A percentile compares a stretch with the other conserved stretches of the same genome.
Evolutionary conservation across 805 yeast species (phyloP).

Genomic region (Wickerhamiella qilinensis): DNA sequence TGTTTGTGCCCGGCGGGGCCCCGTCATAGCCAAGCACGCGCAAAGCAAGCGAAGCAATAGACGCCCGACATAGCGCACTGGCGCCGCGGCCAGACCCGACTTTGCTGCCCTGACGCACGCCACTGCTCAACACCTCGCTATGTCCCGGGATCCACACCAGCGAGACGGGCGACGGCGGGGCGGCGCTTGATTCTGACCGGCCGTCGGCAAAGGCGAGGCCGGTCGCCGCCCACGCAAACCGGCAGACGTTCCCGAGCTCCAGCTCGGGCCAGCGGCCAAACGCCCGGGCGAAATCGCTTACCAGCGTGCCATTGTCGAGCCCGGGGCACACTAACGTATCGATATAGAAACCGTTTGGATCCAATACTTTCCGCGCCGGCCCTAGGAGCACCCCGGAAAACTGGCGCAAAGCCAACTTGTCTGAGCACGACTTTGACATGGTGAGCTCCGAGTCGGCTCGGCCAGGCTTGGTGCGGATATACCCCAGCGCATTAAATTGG

Average conservation of each 20-base stretch:
- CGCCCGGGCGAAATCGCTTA: slow-evolving; percentile 16
- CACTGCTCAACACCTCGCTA: slow-evolving; percentile 13
- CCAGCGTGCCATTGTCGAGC: neutral
- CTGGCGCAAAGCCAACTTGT: slow-evolving; percentile 58
- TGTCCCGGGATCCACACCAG: slow-evolving; percentile 9
- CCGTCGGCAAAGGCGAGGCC: slow-evolving; percentile 6
- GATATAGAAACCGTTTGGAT: slow-evolving; percentile 15
- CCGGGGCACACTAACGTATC: slow-evolving; percentile 18
- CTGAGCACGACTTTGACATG: slow-evolving; percentile 75
- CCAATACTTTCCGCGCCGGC: slow-evolving; percentile 14
- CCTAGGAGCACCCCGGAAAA: slow-evolving; percentile 21
- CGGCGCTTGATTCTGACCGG: slow-evolving; percentile 4
- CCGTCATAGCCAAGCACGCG: too few relatives aligned
- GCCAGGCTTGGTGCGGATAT: slow-evolving; percentile 87
- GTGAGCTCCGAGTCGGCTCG: slow-evolving; percentile 59
- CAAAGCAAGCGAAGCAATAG: too few relatives aligned
- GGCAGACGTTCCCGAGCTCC: neutral
- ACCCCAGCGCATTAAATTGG: slow-evolving; percentile 27
- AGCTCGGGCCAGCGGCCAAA: slow-evolving; percentile 14
- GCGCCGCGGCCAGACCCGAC: slow-evolving; percentile 4
- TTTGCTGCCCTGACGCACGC: slow-evolving; percentile 13
- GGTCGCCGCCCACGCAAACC: slow-evolving; percentile 7
- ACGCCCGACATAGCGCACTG: slow-evolving; percentile 8
- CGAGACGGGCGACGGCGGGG: slow-evolving; percentile 8
- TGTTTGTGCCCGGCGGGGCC: too few relatives aligned